A percentile compares a stretch with the other conserved stretches of the same genome.
phyloP scores from a whole-genome alignment of 805 yeast species.

The Saccharomycopsis capsularis region DNA sequence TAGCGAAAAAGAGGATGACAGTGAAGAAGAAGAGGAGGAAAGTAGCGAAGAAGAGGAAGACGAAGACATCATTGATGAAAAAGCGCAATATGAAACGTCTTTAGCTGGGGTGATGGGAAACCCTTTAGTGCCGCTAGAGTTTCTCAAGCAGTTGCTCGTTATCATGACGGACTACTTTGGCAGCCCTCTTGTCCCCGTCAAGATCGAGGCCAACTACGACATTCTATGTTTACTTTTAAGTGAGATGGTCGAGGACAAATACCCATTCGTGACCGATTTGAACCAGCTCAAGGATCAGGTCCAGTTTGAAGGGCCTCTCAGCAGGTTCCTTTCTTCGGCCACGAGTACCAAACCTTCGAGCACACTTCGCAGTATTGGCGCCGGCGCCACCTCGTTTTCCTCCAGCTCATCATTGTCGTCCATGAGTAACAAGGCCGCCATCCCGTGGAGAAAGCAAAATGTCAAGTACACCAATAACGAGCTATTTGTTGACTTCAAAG shows the following conservation, averaged over 20 bases:
- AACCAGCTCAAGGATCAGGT: slow-evolving; percentile 64
- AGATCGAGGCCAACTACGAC: slow-evolving; percentile 64
- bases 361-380: not conserved
- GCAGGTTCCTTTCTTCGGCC: slow-evolving; percentile 41
- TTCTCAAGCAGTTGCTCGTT: slow-evolving; percentile 43
- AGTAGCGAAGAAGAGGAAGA: slow-evolving; percentile 5
- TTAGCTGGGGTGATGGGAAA: slow-evolving; percentile 28
- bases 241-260: slow-evolving; percentile 73
- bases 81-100: not conserved
- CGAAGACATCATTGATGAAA: slow-evolving; percentile 3
- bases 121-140: slow-evolving; percentile 49
- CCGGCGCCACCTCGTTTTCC: slow-evolving; percentile 6
- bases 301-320: slow-evolving; percentile 54
- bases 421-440: slow-evolving; percentile 25
- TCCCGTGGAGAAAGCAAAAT: slow-evolving; percentile 75
- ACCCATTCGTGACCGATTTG: slow-evolving; percentile 65
- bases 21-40: slow-evolving; percentile 2
- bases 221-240: slow-evolving; percentile 62
- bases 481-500: slow-evolving; percentile 75
- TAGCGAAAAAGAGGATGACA: slow-evolving; percentile 16
- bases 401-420: slow-evolving; percentile 10
- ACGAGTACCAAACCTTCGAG: slow-evolving; percentile 26
- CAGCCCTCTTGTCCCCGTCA: slow-evolving; percentile 45
- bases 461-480: slow-evolving; percentile 77
- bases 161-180: slow-evolving; percentile 55